Base-by-base conservation (phyloP, 805 yeast genomes). In the Vanderwaltozyma verrucispora region DNA sequence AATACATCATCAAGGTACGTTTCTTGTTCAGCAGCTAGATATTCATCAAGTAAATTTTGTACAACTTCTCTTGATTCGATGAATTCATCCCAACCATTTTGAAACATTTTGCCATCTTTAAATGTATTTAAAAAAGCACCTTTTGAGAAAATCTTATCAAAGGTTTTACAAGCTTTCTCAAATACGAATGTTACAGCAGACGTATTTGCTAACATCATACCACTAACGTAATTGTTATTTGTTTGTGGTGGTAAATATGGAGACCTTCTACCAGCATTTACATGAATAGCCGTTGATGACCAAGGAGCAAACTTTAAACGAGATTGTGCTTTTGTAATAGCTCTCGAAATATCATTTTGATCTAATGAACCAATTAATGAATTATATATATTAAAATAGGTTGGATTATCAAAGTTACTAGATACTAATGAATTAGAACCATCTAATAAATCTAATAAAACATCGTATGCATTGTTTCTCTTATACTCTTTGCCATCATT, bases 121-220 rank as follows among this genome's bases (percentile, higher is more conserved):
- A 85, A 92, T 38, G 79, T 79, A 43, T 82, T 87, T 37, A 89
- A 62, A 53, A 88, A 92, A 0, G 97, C 97, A 32, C 77, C 76
- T 41, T 94, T 71, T 32, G 74, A 74, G 50, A 82, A 82, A 38
- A 92, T 70, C 33, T 77, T 72, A 49, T 89, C 96, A 57, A 79
- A 92, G 48, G 87, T 89, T 35, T 67, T 70, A 24, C 87, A 67
- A 0, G 82, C 76, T 44, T 78, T 75, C 24, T 72, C 69, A 41
- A 92, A 69, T 14, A 86, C 63, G 12, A 76, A 69, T 2, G 77
- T 69, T 10, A 89, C 75, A 2, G 87, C 75, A 0, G 96, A 79
- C 36, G 83, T 76, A 58, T 92, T 92, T 5, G 94, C 73, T 18
- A 92, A 64, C 77, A 81, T 84, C 45, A 87, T 66, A 1, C 97